Base-by-base conservation (phyloP, 768 basidiomycete species). In the Myochromella boudieri region DNA sequence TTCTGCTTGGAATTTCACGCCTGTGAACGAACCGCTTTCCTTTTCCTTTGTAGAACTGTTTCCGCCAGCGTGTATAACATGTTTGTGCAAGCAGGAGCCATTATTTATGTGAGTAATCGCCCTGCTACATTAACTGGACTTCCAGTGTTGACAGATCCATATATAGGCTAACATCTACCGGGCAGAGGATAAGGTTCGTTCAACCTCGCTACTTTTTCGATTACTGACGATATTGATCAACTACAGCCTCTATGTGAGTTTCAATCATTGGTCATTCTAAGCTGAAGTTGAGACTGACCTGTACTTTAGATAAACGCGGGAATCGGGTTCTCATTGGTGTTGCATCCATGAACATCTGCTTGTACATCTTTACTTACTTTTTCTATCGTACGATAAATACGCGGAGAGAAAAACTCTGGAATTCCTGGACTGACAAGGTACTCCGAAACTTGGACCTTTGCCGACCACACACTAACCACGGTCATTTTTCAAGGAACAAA, bases 21-120 rank as follows among this genome's bases (percentile, higher is more conserved):
- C 8, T 8, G 29, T 8, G 20, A 42, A 29, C 12, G 22, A 18
- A 24, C 6, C n/a, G 29, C 29, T 31, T 8, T n/a, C n/a, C n/a
- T n/a, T n/a, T n/a, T n/a, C n/a, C n/a, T n/a, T n/a, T n/a, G n/a
- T 41, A 70, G 70, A 43, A 75, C 73, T 3, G 58, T 75, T n/a
- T 72, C 71, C 14, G 73, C 73, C 4, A 70, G 70, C 44, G 63
- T 81, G 21, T 84, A 85, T 60, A 85, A 84, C 53, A 81, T 84
- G 73, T 78, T 76, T 50, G 79, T 82, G n/a, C 81, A 84, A 60
- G 75, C 75, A 3, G 77, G 77, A 14, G 69, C 65, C 14, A 75
- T 82, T 26, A 63, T 76, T 28, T 72, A 72, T 51, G 76, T 76
- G 46, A 37, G 71, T 63, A 11, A 2, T n/a, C 17, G 4, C 43